Conservation (phyloP, 768 basidiomycete genomes). For the Pisolithus tinctorius region DNA sequence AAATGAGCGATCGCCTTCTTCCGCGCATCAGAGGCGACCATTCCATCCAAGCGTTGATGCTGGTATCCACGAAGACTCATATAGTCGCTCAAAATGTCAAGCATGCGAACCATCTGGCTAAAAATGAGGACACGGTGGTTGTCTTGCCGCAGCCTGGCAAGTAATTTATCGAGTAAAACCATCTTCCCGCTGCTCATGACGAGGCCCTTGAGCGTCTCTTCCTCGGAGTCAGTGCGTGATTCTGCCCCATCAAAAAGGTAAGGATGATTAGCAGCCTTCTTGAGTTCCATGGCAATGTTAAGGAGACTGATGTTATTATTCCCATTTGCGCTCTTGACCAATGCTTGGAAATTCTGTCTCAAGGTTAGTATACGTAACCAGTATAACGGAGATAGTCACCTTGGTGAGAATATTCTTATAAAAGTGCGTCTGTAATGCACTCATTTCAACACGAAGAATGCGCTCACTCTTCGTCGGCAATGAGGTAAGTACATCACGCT, state of each 20-base stretch:
- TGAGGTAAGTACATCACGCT: conserved; percentile 93
- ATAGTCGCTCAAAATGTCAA: conserved; percentile 98
- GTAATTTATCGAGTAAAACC: conserved; percentile 95
- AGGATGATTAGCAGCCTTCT: conserved; percentile 98
- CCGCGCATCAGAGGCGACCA: conserved; percentile 86
- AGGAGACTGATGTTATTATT: conserved; percentile 90
- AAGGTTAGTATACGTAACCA: conserved; percentile 1
- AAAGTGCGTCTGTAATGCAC: conserved; percentile 90
- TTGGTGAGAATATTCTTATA: conserved; percentile 98
- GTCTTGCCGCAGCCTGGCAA: conserved; percentile 82
- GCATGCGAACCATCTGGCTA: conserved; percentile 98
- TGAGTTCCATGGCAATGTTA: conserved; percentile 98
- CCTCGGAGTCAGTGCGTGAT: conserved; percentile 46
- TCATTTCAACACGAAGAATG: conserved; percentile 97
- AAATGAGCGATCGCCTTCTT: conserved; percentile 97
- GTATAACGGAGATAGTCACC: conserved; percentile 32
- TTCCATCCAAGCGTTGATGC: conserved; percentile 93
- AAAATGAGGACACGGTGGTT: conserved; percentile 97
- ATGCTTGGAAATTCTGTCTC: conserved; percentile 81
- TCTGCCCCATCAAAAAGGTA: conserved; percentile 98
- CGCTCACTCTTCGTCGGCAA: conserved; percentile 97
- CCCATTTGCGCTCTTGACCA: conserved; percentile 84
- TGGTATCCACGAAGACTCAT: conserved; percentile 85
- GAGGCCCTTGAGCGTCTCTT: conserved; percentile 90
- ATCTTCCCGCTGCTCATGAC: conserved; percentile 99